Evolutionary conservation across 768 basidiomycete species (phyloP).

Genomic region (Naganishia vaughanmartiniae): DNA sequence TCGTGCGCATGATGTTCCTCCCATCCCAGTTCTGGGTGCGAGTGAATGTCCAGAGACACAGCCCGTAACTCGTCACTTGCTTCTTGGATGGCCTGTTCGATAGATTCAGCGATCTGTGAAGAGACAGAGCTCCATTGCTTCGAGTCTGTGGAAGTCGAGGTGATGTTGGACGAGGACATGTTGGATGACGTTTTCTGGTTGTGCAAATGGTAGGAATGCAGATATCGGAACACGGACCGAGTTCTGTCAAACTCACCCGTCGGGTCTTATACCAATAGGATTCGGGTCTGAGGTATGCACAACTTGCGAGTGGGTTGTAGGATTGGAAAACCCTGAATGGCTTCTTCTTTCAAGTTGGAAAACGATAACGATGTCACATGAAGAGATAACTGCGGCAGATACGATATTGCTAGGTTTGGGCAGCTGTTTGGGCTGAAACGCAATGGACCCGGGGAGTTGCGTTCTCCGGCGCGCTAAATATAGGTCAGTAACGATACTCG

Average conservation of each 20-base stretch:
- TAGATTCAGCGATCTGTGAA: neutral
- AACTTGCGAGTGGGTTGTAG: neutral
- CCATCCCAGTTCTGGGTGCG: slow-evolving; percentile 27
- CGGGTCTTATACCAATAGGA: neutral
- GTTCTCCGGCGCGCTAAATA: neutral
- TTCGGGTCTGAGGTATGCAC: neutral
- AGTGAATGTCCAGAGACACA: slow-evolving; percentile 27
- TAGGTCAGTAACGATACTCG: neutral
- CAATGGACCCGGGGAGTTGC: neutral
- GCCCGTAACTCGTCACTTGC: slow-evolving; percentile 21
- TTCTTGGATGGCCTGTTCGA: slow-evolving; percentile 14
- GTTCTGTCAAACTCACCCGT: neutral
- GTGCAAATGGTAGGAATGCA: too few relatives aligned
- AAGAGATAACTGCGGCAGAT: neutral
- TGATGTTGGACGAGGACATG: neutral
- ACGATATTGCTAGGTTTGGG: neutral
- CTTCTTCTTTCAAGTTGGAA: neutral
- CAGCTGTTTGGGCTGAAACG: neutral
- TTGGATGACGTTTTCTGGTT: neutral
- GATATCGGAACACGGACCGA: too few relatives aligned
- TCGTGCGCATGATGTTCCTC: slow-evolving; percentile 29
- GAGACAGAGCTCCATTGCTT: slow-evolving; percentile 3
- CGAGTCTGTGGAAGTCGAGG: neutral
- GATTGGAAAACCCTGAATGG: neutral
- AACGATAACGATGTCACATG: neutral